phyloP scores from a whole-genome alignment of 495 filamentous ascomycete species.

The Gamarada debralockiae region DNA sequence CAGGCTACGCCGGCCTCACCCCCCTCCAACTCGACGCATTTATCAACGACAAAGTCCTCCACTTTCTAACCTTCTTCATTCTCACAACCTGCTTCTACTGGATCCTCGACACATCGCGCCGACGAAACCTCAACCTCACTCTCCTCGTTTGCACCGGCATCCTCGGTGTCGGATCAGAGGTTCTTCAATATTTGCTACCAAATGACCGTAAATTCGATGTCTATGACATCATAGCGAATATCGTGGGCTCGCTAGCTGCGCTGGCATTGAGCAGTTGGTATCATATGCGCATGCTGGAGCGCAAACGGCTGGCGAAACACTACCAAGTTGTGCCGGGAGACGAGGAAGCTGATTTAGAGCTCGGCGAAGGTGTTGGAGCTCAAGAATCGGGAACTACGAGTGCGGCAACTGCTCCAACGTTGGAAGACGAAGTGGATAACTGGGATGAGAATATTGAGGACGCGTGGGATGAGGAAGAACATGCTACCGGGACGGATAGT shows the following conservation, averaged over 20 bases:
- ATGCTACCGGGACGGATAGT: constrained; percentile 14
- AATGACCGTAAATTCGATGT: constrained; percentile 79
- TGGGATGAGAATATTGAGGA: constrained; percentile 82
- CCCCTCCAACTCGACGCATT: constrained; percentile 47
- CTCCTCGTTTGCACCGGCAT: constrained; percentile 71
- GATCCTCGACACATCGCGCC: constrained; percentile 86
- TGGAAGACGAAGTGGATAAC: constrained; percentile 75
- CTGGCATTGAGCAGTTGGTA: constrained; percentile 82
- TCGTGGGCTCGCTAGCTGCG: constrained; percentile 69
- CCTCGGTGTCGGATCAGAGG: constrained; percentile 79
- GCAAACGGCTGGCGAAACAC: constrained; percentile 69
- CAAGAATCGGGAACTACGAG: constrained; percentile 48
- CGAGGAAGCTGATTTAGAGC: constrained; percentile 46
- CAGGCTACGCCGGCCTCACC: constrained; percentile 74
- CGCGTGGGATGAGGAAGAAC: constrained; percentile 66
- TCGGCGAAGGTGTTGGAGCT: constrained; percentile 51
- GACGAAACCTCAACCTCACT: constrained; percentile 79
- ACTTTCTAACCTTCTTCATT: constrained; percentile 84
- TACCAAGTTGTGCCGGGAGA: constrained; percentile 59
- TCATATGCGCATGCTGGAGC: constrained; percentile 91
- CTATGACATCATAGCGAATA: constrained; percentile 82
- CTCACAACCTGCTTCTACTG: constrained; percentile 92
- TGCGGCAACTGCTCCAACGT: constrained; percentile 27
- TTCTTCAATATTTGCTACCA: constrained; percentile 77
- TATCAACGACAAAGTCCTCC: constrained; percentile 85